Percentiles rank a stretch among this genome's conserved stretches.
These are phyloP conservation scores for Tolypocladium amazonense DNA, from an alignment of 2,329 filamentous ascomycete species.

Conservation along the genomic window DNA sequence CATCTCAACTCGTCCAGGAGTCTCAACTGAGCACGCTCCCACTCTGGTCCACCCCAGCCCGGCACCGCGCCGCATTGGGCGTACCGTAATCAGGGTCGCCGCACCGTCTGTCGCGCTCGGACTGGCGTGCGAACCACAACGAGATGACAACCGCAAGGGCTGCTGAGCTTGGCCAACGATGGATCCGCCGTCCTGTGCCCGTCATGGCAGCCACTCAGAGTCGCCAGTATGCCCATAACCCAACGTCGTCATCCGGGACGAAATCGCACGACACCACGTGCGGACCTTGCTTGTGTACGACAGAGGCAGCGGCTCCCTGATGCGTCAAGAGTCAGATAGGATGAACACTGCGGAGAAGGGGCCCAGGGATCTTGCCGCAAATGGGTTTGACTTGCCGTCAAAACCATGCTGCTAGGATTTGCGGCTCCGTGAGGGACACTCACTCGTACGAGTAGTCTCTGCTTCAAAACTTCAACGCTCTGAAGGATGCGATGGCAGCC, in stretches of 20 bases:
- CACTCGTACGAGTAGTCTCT: neutral
- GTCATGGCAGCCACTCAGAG: neutral
- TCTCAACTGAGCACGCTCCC: constrained; percentile 1
- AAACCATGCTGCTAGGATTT: neutral
- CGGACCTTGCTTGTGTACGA: neutral
- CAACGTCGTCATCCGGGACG: neutral
- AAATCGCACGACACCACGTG: constrained; percentile 1
- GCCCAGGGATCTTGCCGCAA: neutral
- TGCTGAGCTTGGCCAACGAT: neutral
- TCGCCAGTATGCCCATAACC: neutral
- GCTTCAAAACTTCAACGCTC: neutral
- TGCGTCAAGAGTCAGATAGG: neutral
- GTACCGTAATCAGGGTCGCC: neutral
- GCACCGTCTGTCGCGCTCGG: neutral
- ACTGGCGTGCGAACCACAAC: neutral
- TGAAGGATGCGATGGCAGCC: neutral
- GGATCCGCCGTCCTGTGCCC: neutral
- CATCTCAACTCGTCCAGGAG: constrained; percentile 5
- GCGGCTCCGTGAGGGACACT: neutral
- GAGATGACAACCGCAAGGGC: neutral
- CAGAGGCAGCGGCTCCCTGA: neutral
- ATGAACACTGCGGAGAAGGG: neutral
- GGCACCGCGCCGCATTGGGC: neutral
- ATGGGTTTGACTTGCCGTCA: neutral
- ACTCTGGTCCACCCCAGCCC: neutral